A percentile compares a stretch with the other conserved stretches of the same genome.
Conservation (phyloP, 306 rosid genomes). For the Cucurbita ficifolia region DNA sequence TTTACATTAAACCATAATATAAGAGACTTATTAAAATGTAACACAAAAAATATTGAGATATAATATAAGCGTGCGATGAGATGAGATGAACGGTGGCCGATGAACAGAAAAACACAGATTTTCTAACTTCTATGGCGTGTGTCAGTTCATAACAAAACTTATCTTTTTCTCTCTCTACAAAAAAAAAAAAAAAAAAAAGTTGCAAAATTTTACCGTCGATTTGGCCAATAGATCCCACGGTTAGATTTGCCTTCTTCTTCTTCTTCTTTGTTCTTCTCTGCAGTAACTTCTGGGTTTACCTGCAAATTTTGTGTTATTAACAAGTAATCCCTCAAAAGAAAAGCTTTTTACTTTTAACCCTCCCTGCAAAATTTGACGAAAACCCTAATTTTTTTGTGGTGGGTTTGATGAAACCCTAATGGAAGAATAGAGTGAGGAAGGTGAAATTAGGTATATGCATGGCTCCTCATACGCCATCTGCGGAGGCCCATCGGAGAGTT, state of each 20-base stretch:
- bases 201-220: background rate
- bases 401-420: background rate
- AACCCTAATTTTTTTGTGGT: background rate
- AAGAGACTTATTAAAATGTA: no score
- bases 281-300: background rate
- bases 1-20: no score
- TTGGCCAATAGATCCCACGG: conserved; percentile 5
- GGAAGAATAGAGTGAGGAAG: background rate
- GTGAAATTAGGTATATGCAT: conserved; percentile 35
- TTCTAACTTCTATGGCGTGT: background rate
- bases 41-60: no score
- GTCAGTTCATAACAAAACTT: background rate
- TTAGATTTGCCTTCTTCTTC: background rate
- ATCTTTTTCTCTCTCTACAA: background rate
- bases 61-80: background rate
- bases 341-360: background rate
- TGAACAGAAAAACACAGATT: background rate
- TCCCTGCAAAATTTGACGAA: background rate
- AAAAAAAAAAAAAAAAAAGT: background rate
- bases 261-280: background rate
- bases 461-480: conserved; percentile 99
- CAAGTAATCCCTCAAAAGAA: background rate
- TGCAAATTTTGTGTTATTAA: background rate
- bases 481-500: conserved; percentile 58
- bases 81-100: background rate